Percentiles rank a stretch among this genome's conserved stretches.
Conservation (phyloP, 2,329 filamentous ascomycete genomes). For the Cladobotryum mycophilum region DNA sequence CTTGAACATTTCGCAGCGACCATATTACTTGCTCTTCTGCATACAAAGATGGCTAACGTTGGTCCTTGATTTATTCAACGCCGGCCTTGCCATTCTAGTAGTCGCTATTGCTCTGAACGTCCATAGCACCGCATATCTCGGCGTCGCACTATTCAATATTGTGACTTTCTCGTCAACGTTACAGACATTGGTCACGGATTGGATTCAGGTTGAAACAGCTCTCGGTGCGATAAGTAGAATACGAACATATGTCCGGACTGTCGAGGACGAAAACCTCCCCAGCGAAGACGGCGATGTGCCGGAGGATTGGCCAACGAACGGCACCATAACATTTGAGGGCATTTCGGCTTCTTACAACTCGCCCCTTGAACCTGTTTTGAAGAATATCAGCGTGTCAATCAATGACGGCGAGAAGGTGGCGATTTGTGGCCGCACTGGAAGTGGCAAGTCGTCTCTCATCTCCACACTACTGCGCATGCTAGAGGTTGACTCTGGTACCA, state of each 20-base stretch:
- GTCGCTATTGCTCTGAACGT: constrained; percentile 34
- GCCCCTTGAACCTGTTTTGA: not conserved
- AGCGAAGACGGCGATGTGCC: too few relatives aligned
- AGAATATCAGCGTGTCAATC: constrained; percentile 20
- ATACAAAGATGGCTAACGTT: constrained; percentile 45
- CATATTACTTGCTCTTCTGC: constrained; percentile 36
- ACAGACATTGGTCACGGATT: too few relatives aligned
- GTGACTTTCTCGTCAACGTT: constrained; percentile 8
- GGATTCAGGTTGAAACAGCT: too few relatives aligned
- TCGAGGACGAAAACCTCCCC: too few relatives aligned
- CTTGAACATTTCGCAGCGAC: constrained; percentile 29
- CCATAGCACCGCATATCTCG: constrained; percentile 22
- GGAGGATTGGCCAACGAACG: too few relatives aligned
- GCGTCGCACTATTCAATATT: constrained; percentile 22
- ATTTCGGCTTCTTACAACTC: too few relatives aligned
- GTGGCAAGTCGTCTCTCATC: constrained; percentile 32
- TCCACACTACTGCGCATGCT: constrained; percentile 42
- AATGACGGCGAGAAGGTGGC: constrained; percentile 31
- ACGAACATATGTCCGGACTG: too few relatives aligned
- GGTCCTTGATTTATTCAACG: constrained; percentile 40
- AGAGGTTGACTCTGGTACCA: constrained; percentile 34
- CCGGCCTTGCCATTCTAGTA: constrained; percentile 39
- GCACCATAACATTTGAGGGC: too few relatives aligned
- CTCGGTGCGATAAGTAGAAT: too few relatives aligned
- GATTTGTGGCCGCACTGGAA: constrained; percentile 39